Base-by-base conservation (phyloP, 345 rosid species). In the Aquilaria malaccensis region DNA sequence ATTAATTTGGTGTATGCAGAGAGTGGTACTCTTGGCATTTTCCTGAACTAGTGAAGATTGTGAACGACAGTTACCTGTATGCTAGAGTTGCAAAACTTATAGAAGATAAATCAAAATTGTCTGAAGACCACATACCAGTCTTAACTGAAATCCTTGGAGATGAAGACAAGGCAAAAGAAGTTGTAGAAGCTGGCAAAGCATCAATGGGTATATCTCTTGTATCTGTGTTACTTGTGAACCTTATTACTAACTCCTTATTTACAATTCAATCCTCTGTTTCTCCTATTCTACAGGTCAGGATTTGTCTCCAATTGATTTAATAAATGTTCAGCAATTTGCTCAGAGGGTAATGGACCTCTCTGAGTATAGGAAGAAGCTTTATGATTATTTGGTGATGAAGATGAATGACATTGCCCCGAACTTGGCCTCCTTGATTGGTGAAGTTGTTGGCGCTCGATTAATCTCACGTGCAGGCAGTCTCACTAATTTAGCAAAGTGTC, bases 11-110 rank as follows among this genome's bases (percentile, higher is more conserved):
- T 69, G 69, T 15, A 11, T 67, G 56, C 80, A 90, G 97, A 61
- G 96, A 90, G 71, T 90, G 93, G 96, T 90, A 90, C 64, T 87
- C 96, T 14, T 87, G 96, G 97, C 97, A 90, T 67, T 90, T 90
- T 71, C 97, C 96, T 13, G 93, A 90, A 59, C 65, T 90, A 50
- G 93, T 77, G 56, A 90, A 90, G 81, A 85, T 91, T 61, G 87
- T 91, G 64, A 85, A 76, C 66, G 97, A 91, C 78, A 91, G 87
- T 74, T 87, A 85, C 70, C 80, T 90, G 2, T 90, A 82, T 72
- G 88, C 96, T 49, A 79, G 76, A 70, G 83, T 90, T 62, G 80
- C 88, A 29, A 87, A 80, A 67, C 74, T 76, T 56, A 85, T 87
- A 12, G 87, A 82, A 63, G 93, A 87, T 73, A 87, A 89, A 78